Conservation (phyloP, 805 yeast genomes). For the Ascoidea tarda region DNA sequence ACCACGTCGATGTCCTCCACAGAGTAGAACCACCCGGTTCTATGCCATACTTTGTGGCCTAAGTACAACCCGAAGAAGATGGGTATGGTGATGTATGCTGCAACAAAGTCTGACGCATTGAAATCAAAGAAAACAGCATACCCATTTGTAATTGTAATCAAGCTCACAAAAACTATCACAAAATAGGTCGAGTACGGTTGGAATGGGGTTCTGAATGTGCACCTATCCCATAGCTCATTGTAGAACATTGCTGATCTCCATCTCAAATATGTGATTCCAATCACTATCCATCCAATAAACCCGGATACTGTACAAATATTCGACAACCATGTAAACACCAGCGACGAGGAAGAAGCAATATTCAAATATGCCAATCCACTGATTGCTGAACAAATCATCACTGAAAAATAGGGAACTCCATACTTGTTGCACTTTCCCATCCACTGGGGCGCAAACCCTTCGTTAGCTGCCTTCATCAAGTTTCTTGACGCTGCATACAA, state of each 20-base stretch:
- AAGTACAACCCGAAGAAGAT: conserved; percentile 42
- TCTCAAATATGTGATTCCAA: conserved; percentile 49
- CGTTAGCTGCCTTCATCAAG: conserved; percentile 37
- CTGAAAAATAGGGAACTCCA: conserved; percentile 23
- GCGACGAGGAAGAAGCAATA: conserved; percentile 34
- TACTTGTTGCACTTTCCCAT: too few species aligned
- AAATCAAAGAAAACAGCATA: conserved; percentile 38
- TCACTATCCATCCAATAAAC: conserved; percentile 58
- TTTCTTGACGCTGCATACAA: conserved; percentile 35
- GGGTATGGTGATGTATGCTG: conserved; percentile 61
- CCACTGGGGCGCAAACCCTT: conserved; percentile 44
- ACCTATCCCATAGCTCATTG: too few species aligned
- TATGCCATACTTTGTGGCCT: conserved; percentile 37
- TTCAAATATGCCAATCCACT: conserved; percentile 53
- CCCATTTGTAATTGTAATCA: conserved; percentile 55
- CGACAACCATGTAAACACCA: conserved; percentile 52
- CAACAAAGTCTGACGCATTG: conserved; percentile 41
- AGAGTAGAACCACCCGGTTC: conserved; percentile 30
- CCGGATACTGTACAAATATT: conserved; percentile 69
- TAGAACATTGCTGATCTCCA: conserved; percentile 31
- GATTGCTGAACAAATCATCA: conserved; percentile 35
- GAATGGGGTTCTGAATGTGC: conserved; percentile 10
- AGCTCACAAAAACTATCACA: conserved; percentile 30
- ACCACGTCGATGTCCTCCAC: conserved; percentile 56
- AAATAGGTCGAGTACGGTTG: conserved; percentile 49